Evolutionary conservation across 257 asterid genomes (phyloP).

Genomic region (Nicotiana knightiana): DNA sequence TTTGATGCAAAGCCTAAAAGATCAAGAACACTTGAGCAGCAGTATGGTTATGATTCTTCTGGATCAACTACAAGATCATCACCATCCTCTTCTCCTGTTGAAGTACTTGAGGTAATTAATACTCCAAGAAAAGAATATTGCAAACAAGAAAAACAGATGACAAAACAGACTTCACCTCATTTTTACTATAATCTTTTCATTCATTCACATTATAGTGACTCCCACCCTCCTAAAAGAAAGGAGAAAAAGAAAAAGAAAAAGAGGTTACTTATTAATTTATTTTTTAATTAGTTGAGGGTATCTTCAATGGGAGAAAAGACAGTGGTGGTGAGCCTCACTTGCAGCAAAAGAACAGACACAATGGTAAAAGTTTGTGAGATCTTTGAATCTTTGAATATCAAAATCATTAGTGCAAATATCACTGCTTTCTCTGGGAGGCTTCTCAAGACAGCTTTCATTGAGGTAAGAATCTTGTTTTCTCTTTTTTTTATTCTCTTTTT

Average conservation of each 20-base stretch:
- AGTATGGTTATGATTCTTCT: conserved; percentile 22
- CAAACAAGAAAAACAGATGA: background rate
- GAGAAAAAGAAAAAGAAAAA: too few relatives aligned
- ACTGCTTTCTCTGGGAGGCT: conserved; percentile 61
- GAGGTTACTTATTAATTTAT: background rate
- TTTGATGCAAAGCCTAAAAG: conserved; percentile 39
- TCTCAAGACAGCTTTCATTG: conserved; percentile 58
- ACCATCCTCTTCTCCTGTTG: conserved; percentile 40
- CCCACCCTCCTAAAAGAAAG: background rate
- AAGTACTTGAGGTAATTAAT: conserved; percentile 57
- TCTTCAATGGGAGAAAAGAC: conserved; percentile 60
- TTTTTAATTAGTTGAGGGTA: conserved; percentile 46
- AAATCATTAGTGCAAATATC: conserved; percentile 62
- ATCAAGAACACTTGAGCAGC: conserved; percentile 34
- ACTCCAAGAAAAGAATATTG: background rate
- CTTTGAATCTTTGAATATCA: conserved; percentile 75
- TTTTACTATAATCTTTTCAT: background rate
- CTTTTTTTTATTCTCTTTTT: too few relatives aligned
- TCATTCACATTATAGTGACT: background rate
- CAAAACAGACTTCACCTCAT: background rate
- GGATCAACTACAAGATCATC: conserved; percentile 10
- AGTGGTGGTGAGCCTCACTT: conserved; percentile 66
- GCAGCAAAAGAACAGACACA: conserved; percentile 68
- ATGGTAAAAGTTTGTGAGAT: conserved; percentile 68
- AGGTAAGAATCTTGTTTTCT: conserved; percentile 35